Evolutionary conservation across 345 rosid species (phyloP).

Genomic region (Angophora floribunda): DNA sequence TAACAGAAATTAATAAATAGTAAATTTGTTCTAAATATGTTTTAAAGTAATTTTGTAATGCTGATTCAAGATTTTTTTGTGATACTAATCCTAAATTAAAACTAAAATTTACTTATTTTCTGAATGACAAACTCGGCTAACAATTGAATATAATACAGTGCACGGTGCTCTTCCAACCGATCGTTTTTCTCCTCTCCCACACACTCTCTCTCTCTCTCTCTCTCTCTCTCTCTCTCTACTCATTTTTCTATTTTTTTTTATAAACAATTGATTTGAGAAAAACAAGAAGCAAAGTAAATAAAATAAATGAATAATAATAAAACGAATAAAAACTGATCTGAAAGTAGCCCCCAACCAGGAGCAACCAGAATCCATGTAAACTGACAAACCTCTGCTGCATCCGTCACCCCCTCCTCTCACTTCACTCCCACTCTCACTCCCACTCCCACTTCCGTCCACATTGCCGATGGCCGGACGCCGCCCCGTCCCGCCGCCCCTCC

Average conservation of each 20-base stretch:
- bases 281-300: neutral
- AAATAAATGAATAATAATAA: neutral
- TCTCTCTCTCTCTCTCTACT: neutral
- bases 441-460: conserved; percentile 5
- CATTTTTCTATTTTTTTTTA: neutral
- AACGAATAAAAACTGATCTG: neutral
- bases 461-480: conserved; percentile 7
- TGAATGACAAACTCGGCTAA: neutral
- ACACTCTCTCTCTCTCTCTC: too few relatives aligned
- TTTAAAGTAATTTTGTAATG: too few relatives aligned
- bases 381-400: neutral
- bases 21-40: too few relatives aligned
- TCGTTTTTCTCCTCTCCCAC: neutral
- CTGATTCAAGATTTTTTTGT: too few relatives aligned
- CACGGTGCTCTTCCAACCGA: neutral
- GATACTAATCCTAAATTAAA: too few relatives aligned
- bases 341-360: neutral
- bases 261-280: neutral
- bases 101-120: neutral
- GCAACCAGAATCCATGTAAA: neutral
- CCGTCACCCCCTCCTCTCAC: neutral
- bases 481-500: neutral
- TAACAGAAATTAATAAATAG: too few relatives aligned
- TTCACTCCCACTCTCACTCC: conserved; percentile 1
- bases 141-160: neutral